These are phyloP conservation scores for Allantophomopsis lycopodina DNA, from an alignment of 2,329 filamentous ascomycete species.

Conservation along the genomic window DNA sequence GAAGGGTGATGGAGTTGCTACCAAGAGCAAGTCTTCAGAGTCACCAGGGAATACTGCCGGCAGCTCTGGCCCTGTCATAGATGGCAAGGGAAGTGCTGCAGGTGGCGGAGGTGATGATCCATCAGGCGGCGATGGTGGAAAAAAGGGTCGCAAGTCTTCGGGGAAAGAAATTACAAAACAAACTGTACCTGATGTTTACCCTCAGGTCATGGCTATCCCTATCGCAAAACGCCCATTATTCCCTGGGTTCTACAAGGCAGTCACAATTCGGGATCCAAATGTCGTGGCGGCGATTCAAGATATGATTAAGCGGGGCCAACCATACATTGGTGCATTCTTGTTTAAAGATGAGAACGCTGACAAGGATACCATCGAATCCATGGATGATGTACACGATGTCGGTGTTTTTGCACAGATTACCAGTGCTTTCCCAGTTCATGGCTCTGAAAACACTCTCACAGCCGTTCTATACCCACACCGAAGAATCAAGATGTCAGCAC, in stretches of 20 bases:
- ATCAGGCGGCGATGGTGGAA: constrained; percentile 42
- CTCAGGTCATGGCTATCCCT: constrained; percentile 93
- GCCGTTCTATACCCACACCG: constrained; percentile 94
- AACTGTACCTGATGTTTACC: constrained; percentile 85
- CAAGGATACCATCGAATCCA: constrained; percentile 81
- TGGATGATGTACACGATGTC: constrained; percentile 86
- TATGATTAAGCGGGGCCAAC: constrained; percentile 92
- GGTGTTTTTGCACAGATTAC: constrained; percentile 98
- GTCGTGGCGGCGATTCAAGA: constrained; percentile 89
- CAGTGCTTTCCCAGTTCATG: constrained; percentile 82
- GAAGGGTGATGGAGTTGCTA: constrained; percentile 27
- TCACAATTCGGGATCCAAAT: constrained; percentile 87
- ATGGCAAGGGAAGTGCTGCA: constrained; percentile 13
- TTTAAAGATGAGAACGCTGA: constrained; percentile 95
- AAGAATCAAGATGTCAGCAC: constrained; percentile 75
- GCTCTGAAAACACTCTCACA: constrained; percentile 74
- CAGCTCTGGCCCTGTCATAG: constrained; percentile 6
- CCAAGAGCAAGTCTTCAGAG: constrained; percentile 14
- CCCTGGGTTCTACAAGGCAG: constrained; percentile 96
- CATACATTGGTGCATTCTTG: constrained; percentile 91
- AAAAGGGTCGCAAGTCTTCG: constrained; percentile 54
- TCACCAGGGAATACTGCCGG: constrained; percentile 5
- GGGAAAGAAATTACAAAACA: constrained; percentile 72
- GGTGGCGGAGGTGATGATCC: constrained; percentile 13
- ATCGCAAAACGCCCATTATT: constrained; percentile 90